Evolutionary conservation across 2,329 filamentous ascomycete genomes (phyloP), one percentile per base, ranked within the genome.

Genomic region (Penicillium sp.): DNA sequence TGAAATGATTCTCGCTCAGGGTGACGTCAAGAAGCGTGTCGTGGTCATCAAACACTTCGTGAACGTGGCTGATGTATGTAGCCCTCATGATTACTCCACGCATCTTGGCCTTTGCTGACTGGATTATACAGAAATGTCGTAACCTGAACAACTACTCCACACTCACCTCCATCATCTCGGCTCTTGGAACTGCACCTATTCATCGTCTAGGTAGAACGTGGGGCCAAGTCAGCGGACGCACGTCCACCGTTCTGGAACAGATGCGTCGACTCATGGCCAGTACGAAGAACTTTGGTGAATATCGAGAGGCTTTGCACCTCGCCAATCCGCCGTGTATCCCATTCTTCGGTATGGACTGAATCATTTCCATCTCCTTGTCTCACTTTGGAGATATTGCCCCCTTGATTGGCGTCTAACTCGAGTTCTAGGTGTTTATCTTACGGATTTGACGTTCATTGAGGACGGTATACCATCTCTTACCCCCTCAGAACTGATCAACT

Each of bases 1-100:
- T 27, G 92, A 97, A 71, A 97, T 99, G 93, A 97, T 99, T 59
- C 73, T 99, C 54, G 91, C 87, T 0, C 93, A 99, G 71, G 82
- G 86, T 62, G 93, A 99, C 67, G 88, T 96, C 55, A 95, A 93
- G 77, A 95, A 95, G 71, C 83, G 93, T 61, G 92, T 97, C 22
- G 88, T 95, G 29, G 93, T 99, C 37, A 96, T 99, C 72, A 97
- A 97, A 71, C 93, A 97, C 70, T 99, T 97, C 73, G 90, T 99
- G 52, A 83, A 88, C 31, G 90, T 99, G 53, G 93, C 93, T 54
- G 93, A 99, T 75, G 90, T 95, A 78, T 49, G 66, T 30, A 39
- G 8, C 18, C 18, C 31, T n/a, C 33, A 14, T 14, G 6, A 7
- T 13, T 46, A 27, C 34, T 34, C 31, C 28, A n/a, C 9, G 19